Evolutionary conservation across 169 alveolate genomes (phyloP).

Genomic region (Plasmodium inui): DNA sequence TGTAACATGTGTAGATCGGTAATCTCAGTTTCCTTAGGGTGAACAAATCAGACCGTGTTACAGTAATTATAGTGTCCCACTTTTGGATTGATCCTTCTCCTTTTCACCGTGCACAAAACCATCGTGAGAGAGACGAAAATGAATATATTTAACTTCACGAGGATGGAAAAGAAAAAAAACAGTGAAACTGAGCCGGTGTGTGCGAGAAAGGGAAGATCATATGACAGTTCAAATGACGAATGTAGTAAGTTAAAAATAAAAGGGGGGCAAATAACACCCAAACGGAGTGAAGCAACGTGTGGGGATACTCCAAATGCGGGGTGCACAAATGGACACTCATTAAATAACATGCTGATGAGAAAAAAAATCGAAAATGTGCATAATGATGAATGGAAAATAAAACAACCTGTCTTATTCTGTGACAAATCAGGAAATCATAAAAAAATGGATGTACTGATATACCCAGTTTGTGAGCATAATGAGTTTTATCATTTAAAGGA

Average conservation of each 20-base stretch:
- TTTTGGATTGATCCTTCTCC: background rate
- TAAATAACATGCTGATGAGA: conserved; percentile 10
- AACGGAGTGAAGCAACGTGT: background rate
- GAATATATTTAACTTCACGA: background rate
- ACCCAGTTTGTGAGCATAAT: background rate
- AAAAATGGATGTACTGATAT: conserved; percentile 5
- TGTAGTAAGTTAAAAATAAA: background rate
- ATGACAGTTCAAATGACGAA: background rate
- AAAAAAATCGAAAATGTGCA: background rate
- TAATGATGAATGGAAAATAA: background rate
- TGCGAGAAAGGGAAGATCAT: background rate
- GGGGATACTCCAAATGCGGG: background rate
- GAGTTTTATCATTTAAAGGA: background rate
- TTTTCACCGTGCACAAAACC: background rate
- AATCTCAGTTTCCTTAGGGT: background rate
- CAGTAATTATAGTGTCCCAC: background rate
- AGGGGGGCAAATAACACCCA: background rate
- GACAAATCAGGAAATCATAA: conserved; percentile 9
- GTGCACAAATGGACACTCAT: background rate
- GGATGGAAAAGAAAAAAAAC: background rate
- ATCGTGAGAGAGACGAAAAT: background rate
- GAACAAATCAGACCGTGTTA: background rate
- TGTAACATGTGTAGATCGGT: background rate
- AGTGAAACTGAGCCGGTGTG: background rate
- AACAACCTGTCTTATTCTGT: background rate